Base-by-base conservation (phyloP, 768 basidiomycete genomes). In the Phanerochaete carnosa region DNA sequence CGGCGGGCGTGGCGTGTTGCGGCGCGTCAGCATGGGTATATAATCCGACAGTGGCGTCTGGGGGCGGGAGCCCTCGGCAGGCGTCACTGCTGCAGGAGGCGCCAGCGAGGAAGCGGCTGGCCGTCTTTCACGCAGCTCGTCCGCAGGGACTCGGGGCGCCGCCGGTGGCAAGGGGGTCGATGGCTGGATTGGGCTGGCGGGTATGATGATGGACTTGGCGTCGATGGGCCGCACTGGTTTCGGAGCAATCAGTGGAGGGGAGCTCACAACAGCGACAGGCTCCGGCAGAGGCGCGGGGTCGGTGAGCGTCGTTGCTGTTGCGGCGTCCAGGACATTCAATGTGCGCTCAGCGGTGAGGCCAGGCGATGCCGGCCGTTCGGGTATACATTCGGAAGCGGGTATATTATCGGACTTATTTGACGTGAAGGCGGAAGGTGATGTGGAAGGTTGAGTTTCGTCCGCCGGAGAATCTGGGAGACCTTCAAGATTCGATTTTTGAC, bases 401-500 rank as follows among this genome's bases (percentile, higher is more conserved):
- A 55, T 55, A 55, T 16, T 28, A 35, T 30, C 30, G 37, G 25
- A n/a, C 12, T 29, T 29, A 25, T 43, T 12, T 62, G 50, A 9
- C 43, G 39, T 33, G 39, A 49, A 50, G 7, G 45, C 29, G 12
- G 26, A 19, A n/a, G 43, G 23, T n/a, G 47, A 54, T 19, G 53
- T 25, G 25, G 62, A 45, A 32, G 60, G 6, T 22, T 30, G 39
- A 12, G 29, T 28, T 19, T 28, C 33, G 57, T 22, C 51, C 26
- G 67, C 57, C 1, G 76, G 66, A 13, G 86, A 87, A 74, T 93
- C 89, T 13, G 91, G 92, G 54, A 95, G 83, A 52, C 85, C 77
- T 45, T 84, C 82, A 55, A 85, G 62, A 77, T 94, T 94, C 32
- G 81, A 70, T 65, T 82, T 78, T 49, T 85, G 75, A 71, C 92